A percentile compares a stretch with the other conserved stretches of the same genome.
Conservation (phyloP, 1,284 basidiomycete species). For the Pyrrhoderma lamaoense region DNA sequence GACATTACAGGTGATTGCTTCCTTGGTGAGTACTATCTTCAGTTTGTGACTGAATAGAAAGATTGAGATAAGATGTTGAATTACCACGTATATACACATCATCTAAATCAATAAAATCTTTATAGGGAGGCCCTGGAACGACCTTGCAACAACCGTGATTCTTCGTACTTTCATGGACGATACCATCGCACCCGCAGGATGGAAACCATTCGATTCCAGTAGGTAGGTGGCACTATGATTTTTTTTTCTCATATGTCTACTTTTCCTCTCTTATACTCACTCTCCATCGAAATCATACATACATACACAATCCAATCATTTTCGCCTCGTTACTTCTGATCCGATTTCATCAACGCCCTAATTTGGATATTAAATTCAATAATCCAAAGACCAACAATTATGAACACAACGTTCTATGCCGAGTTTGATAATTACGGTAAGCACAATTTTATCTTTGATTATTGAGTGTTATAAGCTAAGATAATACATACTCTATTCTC, state of each 20-base stretch:
- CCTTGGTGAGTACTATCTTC: conserved; percentile 34
- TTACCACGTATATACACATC: too few relatives aligned
- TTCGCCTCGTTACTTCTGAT: too few relatives aligned
- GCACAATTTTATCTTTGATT: conserved; percentile 2
- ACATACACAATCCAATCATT: too few relatives aligned
- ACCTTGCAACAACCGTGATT: conserved; percentile 48
- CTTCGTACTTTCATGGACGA: conserved; percentile 53
- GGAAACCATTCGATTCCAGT: conserved; percentile 40
- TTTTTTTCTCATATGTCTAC: too few relatives aligned
- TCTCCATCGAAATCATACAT: too few relatives aligned
- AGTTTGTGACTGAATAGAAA: background rate
- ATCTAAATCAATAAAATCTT: background rate
- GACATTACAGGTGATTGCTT: conserved; percentile 41
- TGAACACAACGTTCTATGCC: conserved; percentile 52
- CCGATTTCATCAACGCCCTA: too few relatives aligned
- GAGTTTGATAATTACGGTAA: conserved; percentile 50
- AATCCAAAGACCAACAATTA: conserved; percentile 35
- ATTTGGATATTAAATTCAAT: background rate
- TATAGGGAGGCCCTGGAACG: conserved; percentile 57
- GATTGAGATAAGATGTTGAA: background rate
- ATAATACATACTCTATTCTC: too few relatives aligned
- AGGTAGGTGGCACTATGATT: conserved; percentile 29
- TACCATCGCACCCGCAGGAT: conserved; percentile 45
- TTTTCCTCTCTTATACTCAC: too few relatives aligned
- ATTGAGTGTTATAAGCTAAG: background rate